Conservation (phyloP, 495 filamentous ascomycete species). For the Podospora anserina region DNA sequence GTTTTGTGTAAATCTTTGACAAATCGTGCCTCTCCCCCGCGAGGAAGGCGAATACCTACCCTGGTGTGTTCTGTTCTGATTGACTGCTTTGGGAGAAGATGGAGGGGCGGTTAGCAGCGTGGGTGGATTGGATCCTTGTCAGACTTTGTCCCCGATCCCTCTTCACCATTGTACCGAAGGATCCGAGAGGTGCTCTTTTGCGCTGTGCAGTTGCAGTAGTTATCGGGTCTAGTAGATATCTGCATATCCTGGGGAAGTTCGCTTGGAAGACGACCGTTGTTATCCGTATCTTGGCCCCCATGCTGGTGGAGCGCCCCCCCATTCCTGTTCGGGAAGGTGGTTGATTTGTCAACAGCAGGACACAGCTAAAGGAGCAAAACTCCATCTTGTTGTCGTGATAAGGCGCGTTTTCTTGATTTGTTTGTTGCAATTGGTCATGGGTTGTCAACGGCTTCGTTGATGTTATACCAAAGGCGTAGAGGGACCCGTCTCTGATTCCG, state of each 20-base stretch:
- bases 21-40: neutral
- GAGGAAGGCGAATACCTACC: neutral
- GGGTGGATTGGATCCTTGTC: neutral
- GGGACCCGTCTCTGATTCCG: neutral
- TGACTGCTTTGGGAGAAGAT: neutral
- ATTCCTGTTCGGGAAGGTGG: neutral
- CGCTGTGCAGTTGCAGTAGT: neutral
- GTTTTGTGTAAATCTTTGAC: neutral
- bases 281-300: neutral
- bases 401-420: neutral
- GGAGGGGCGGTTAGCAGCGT: neutral
- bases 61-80: neutral
- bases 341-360: neutral
- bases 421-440: neutral
- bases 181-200: neutral
- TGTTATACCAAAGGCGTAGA: neutral
- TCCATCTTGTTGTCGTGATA: neutral
- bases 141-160: neutral
- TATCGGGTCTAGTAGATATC: neutral
- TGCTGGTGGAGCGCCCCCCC: neutral
- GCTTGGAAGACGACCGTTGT: neutral
- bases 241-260: neutral
- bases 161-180: neutral
- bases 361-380: neutral
- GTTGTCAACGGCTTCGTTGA: neutral